Evolutionary conservation across 176 grass and related monocot species (phyloP).

Genomic region (Aechmea fasciata): DNA sequence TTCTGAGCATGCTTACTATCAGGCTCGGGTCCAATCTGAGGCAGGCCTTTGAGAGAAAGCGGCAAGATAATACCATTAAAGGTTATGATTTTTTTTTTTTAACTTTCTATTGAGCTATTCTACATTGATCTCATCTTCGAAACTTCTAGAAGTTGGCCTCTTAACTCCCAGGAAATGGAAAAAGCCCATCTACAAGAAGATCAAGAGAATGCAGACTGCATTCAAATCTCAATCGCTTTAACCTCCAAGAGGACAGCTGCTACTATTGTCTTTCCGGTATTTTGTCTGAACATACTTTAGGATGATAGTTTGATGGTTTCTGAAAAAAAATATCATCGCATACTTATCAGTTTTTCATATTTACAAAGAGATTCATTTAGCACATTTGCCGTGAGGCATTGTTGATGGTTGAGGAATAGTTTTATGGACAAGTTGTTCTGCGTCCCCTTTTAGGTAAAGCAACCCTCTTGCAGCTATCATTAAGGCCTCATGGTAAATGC

Average conservation of each 20-base stretch:
- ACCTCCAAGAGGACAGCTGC: slow-evolving; percentile 40
- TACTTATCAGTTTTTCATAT: neutral
- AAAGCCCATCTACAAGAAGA: slow-evolving; percentile 47
- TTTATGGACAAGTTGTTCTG: too few relatives aligned
- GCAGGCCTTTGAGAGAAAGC: slow-evolving; percentile 55
- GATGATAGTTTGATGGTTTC: neutral
- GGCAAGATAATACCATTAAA: slow-evolving; percentile 39
- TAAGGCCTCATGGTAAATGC: too few relatives aligned
- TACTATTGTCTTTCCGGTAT: slow-evolving; percentile 59
- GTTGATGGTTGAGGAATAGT: too few relatives aligned
- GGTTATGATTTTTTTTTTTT: slow-evolving; percentile 25
- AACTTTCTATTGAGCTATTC: neutral
- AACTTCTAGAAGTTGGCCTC: slow-evolving; percentile 6
- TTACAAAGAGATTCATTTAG: neutral
- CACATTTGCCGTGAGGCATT: too few relatives aligned
- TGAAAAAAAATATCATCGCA: neutral
- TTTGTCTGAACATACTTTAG: slow-evolving; percentile 17
- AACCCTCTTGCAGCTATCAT: too few relatives aligned
- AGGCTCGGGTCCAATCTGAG: slow-evolving; percentile 82
- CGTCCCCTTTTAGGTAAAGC: too few relatives aligned
- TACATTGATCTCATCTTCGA: slow-evolving; percentile 2
- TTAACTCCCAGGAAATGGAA: slow-evolving; percentile 26
- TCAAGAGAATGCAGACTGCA: slow-evolving; percentile 42
- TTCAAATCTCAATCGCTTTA: slow-evolving; percentile 50
- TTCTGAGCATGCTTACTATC: slow-evolving; percentile 74